Conservation (phyloP, 257 asterid species). For the Lantana camara region DNA sequence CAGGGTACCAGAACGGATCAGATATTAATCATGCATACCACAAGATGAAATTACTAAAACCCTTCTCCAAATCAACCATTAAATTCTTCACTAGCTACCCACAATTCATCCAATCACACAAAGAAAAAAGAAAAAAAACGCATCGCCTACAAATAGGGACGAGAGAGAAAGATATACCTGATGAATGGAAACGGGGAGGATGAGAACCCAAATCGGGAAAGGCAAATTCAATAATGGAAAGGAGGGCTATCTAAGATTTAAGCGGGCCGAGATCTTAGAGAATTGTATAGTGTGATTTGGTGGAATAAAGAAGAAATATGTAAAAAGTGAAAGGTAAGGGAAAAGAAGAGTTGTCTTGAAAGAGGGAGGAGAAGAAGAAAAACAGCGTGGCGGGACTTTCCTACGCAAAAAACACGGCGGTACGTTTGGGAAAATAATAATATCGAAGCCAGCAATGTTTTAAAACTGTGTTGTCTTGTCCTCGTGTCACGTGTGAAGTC, state of each 20-base stretch:
- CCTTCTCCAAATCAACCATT: conserved; percentile 9
- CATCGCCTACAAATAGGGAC: not conserved
- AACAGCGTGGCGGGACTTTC: conserved; percentile 40
- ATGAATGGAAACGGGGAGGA: conserved; percentile 14
- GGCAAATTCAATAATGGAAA: conserved; percentile 13
- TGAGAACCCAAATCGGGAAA: conserved; percentile 15
- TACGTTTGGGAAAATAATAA: conserved; percentile 16
- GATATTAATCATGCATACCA: conserved; percentile 11
- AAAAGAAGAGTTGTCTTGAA: not conserved
- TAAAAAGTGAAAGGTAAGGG: conserved; percentile 4
- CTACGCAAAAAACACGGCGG: conserved; percentile 47
- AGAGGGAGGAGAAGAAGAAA: not conserved
- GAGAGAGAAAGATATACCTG: conserved; percentile 14
- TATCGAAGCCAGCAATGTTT: no score
- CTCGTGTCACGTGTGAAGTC: no score
- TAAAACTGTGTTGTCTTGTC: no score
- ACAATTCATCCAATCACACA: conserved; percentile 20
- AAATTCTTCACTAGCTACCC: not conserved
- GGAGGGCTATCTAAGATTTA: conserved; percentile 22
- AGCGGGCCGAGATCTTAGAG: conserved; percentile 36
- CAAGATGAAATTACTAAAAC: not conserved
- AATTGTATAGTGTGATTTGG: conserved; percentile 2
- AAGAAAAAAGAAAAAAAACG: not conserved
- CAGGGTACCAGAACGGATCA: conserved; percentile 21
- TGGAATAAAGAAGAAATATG: conserved; percentile 17